Evolutionary conservation across 2,329 filamentous ascomycete genomes (phyloP).

Genomic region (Aspergillus glaucus): DNA sequence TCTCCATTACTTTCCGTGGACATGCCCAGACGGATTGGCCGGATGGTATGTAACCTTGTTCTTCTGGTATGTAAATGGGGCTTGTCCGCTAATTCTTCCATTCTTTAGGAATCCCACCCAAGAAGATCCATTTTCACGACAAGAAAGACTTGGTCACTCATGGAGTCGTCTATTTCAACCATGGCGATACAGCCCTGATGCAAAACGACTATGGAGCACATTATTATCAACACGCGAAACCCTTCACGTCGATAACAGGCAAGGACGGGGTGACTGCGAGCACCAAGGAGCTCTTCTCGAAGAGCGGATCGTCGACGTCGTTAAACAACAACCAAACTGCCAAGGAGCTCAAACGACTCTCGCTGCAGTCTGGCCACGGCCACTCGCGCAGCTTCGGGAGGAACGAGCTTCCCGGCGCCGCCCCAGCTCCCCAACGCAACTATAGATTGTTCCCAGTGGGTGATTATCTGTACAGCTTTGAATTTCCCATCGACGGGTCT

Average conservation of each 20-base stretch:
- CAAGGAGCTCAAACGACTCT: constrained; percentile 59
- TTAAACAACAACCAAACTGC: constrained; percentile 37
- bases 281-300: constrained; percentile 33
- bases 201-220: constrained; percentile 59
- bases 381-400: constrained; percentile 82
- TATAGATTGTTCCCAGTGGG: constrained; percentile 79
- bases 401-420: constrained; percentile 56
- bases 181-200: constrained; percentile 37
- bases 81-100: constrained; percentile 3
- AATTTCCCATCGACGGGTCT: constrained; percentile 72
- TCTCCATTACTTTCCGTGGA: constrained; percentile 80
- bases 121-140: constrained; percentile 76
- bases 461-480: constrained; percentile 70
- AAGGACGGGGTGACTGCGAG: constrained; percentile 28
- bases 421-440: constrained; percentile 64
- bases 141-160: constrained; percentile 82
- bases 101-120: constrained; percentile 67
- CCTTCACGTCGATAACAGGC: constrained; percentile 19
- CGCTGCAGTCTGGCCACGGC: constrained; percentile 70
- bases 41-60: constrained; percentile 52
- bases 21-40: constrained; percentile 91
- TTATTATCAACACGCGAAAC: constrained; percentile 50
- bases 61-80: background rate
- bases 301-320: constrained; percentile 35
- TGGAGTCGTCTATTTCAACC: constrained; percentile 86